Percentiles rank a stretch among this genome's conserved stretches.
These are phyloP conservation scores for Scedosporium aurantiacum DNA, from an alignment of 2,329 filamentous ascomycete species.

Conservation along the genomic window DNA sequence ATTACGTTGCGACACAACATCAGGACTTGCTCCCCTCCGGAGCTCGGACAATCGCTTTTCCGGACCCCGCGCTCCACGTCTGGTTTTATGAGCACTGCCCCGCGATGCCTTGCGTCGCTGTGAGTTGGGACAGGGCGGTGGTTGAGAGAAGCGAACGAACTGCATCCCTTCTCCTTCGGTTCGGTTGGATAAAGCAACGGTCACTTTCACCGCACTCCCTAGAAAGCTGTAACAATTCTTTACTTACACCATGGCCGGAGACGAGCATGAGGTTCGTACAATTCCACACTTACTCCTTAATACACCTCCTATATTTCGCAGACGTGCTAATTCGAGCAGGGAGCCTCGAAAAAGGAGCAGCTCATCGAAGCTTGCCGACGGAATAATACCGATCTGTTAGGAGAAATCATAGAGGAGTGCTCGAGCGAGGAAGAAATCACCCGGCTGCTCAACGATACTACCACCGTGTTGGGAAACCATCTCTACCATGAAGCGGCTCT, in stretches of 20 bases:
- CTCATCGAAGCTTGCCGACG: constrained; percentile 87
- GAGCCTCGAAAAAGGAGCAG: constrained; percentile 73
- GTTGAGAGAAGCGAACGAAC: neutral
- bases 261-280: constrained; percentile 3
- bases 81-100: neutral
- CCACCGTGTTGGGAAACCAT: constrained; percentile 77
- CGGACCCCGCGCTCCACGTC: constrained; percentile 2
- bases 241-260: neutral
- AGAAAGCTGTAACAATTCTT: neutral
- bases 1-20: neutral
- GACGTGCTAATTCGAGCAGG: constrained; percentile 36
- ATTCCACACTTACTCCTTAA: neutral
- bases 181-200: neutral
- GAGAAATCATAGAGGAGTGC: constrained; percentile 56
- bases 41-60: neutral
- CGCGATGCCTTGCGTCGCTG: neutral
- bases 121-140: neutral
- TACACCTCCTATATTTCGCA: no score
- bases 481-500: constrained; percentile 81
- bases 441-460: constrained; percentile 72
- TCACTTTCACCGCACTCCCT: neutral
- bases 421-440: constrained; percentile 57
- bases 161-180: neutral
- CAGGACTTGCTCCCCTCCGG: neutral
- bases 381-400: constrained; percentile 80